A percentile compares a stretch with the other conserved stretches of the same genome.
Evolutionary conservation across 495 filamentous ascomycete genomes (phyloP).

Genomic region (Neurospora sp.): DNA sequence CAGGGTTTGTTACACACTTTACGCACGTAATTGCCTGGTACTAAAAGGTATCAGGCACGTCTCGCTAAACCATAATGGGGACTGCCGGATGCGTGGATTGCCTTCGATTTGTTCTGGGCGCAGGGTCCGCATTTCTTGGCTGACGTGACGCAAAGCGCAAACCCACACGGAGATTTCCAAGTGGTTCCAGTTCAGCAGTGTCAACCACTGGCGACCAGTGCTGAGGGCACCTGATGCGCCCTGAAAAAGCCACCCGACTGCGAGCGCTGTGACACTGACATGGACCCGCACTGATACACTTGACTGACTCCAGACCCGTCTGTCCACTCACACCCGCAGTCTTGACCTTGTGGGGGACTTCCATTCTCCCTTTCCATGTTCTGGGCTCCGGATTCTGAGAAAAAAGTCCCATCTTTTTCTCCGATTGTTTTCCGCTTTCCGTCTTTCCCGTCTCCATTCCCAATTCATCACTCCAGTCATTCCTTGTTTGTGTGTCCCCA

Average conservation of each 20-base stretch:
- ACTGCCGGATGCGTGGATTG: background rate
- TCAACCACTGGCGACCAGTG: background rate
- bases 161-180: background rate
- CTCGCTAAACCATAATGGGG: background rate
- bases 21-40: background rate
- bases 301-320: background rate
- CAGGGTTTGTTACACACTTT: background rate
- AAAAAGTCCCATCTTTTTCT: background rate
- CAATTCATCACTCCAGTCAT: background rate
- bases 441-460: background rate
- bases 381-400: background rate
- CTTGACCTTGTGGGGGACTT: background rate
- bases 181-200: background rate
- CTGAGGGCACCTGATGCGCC: background rate
- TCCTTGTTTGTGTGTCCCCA: background rate
- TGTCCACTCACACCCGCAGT: background rate
- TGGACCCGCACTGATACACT: background rate
- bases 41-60: background rate
- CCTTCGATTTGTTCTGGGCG: background rate
- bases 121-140: background rate
- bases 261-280: background rate
- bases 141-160: background rate
- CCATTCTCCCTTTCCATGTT: background rate
- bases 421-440: background rate
- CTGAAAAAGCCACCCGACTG: background rate